Evolutionary conservation across 2,329 filamentous ascomycete genomes (phyloP), one percentile per base, ranked within the genome.

Genomic region (Emmonsiellopsis sp.): DNA sequence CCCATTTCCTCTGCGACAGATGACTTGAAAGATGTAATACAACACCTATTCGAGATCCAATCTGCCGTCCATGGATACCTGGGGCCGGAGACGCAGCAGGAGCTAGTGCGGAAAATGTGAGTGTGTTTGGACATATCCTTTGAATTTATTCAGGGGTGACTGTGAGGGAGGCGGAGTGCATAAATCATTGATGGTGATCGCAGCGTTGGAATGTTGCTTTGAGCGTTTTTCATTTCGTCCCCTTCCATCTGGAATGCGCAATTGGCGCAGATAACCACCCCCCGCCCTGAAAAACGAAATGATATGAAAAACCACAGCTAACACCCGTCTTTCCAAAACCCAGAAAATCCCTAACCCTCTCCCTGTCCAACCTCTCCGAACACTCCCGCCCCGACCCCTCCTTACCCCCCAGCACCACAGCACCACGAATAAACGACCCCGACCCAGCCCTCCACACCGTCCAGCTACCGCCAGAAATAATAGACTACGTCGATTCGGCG

Each of bases 21-120:
- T 47, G 77, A 81, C 59, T 70, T 84, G 51, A 82, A 82, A 67
- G 75, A 77, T 45, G 77, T 83, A 54, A 81, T 84, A 58, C 78
- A 82, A 60, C 78, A 81, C 60, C 74, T 85, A 50, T 84, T 80
- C 70, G 76, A 82, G 58, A 77, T 82, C 44, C 79, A 84, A 65
- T 75, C 77, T 33, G 72, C 73, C n/a, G 71, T 74, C 1, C 76
- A 81, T 63, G 80, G 81, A 58, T 82, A 83, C 61, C 74, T 82
- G 56, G 80, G 80, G 42, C 69, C 73, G 34, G 73, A 75, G 49
- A 82, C 79, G 5, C 76, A 81, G 58, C 72, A 78, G 50, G 77
- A 79, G 36, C 77, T 84, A 63, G 77, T 80, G 43, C 68, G 73
- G 21, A 80, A 83, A 60, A 78, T 84, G 78, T 83, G 64, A 43